Percentiles rank a stretch among this genome's conserved stretches.
These are phyloP conservation scores for Henckelia pumila DNA, from an alignment of 257 asterid species.

Conservation along the genomic window DNA sequence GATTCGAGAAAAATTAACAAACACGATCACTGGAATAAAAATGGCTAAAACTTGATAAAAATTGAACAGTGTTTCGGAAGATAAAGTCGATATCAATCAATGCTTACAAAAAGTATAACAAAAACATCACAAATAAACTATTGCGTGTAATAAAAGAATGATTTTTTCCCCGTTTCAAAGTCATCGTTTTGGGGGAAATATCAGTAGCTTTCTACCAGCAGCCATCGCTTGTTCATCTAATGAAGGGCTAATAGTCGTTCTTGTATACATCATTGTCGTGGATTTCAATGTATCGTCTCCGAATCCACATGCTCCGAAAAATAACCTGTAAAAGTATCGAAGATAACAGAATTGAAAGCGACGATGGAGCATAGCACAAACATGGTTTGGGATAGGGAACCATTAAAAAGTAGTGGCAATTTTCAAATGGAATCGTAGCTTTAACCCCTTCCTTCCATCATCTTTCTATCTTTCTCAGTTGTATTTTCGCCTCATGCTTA, in stretches of 20 bases:
- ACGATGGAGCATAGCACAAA: background rate
- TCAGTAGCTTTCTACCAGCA: constrained; percentile 41
- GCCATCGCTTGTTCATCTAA: constrained; percentile 34
- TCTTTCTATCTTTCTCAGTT: background rate
- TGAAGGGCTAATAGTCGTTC: constrained; percentile 30
- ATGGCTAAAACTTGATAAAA: no score
- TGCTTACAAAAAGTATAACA: no score
- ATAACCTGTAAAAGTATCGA: constrained; percentile 38
- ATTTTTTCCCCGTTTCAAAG: background rate
- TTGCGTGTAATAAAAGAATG: no score
- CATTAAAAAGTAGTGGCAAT: background rate
- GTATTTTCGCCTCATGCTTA: no score
- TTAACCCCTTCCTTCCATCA: background rate
- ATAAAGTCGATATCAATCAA: no score
- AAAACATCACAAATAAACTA: background rate
- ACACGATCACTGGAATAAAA: no score
- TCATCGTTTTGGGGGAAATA: background rate
- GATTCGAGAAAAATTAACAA: no score
- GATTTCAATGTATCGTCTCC: constrained; percentile 68
- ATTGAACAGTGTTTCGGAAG: no score
- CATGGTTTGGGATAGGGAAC: background rate
- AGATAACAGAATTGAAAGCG: background rate
- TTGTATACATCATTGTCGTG: constrained; percentile 79
- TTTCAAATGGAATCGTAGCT: background rate
- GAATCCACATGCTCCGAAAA: constrained; percentile 74